These are phyloP conservation scores for Aureobasidium vineae DNA, from an alignment of 2,329 filamentous ascomycete species.

Conservation along the genomic window DNA sequence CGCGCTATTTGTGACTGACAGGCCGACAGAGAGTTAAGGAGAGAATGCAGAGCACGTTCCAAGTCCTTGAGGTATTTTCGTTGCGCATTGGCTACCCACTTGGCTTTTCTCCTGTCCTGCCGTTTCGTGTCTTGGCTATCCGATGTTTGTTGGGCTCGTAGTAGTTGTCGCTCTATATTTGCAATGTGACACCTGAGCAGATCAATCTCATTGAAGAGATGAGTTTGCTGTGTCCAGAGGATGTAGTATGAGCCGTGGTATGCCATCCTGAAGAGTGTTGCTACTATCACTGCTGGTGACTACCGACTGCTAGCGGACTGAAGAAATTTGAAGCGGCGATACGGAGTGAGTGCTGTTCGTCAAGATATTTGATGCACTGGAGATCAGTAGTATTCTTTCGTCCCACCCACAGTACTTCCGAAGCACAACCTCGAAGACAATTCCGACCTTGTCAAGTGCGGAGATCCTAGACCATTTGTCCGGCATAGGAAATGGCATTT, in stretches of 20 bases:
- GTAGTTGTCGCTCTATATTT: not conserved
- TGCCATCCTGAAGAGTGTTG: not conserved
- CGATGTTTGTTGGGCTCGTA: not conserved
- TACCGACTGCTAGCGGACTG: not conserved
- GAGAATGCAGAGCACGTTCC: not conserved
- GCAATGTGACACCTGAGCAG: not conserved
- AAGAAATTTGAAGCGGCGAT: not conserved
- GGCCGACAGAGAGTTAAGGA: not conserved
- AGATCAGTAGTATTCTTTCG: not conserved
- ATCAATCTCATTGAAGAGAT: constrained; percentile 16
- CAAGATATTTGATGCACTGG: not conserved
- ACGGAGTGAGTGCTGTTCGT: not conserved
- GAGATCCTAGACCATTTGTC: not conserved
- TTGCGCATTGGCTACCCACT: not conserved
- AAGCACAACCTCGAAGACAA: not conserved
- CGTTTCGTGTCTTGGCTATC: not conserved
- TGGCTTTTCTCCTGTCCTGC: constrained; percentile 10
- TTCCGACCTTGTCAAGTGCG: not conserved
- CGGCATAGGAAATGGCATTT: constrained; percentile 14
- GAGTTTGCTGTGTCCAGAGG: constrained; percentile 18
- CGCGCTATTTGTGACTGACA: constrained; percentile 18
- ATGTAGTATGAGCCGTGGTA: constrained; percentile 1
- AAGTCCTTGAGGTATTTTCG: not conserved
- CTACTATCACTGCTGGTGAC: not conserved
- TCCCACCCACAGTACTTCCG: not conserved